Percentiles rank a stretch among this genome's conserved stretches.
These are phyloP conservation scores for Cercospora zeina DNA, from an alignment of 2,329 filamentous ascomycete species.

Conservation along the genomic window DNA sequence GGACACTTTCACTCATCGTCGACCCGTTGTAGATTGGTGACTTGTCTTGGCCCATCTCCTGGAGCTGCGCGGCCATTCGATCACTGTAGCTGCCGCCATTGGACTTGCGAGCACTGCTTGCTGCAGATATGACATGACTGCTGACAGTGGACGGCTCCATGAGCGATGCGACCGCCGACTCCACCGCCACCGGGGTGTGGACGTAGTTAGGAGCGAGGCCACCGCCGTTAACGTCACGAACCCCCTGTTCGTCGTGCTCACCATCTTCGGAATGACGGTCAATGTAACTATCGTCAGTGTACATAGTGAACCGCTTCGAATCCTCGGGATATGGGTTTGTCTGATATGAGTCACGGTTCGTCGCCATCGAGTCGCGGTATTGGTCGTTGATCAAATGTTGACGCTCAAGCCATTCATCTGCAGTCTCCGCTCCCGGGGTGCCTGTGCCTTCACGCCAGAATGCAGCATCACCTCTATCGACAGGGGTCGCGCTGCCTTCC, in stretches of 20 bases:
- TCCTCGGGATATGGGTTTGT: conserved; percentile 57
- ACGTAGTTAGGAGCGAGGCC: conserved; percentile 75
- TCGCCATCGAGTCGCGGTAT: conserved; percentile 50
- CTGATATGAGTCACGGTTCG: conserved; percentile 44
- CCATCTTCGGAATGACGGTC: conserved; percentile 47
- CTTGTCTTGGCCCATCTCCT: conserved; percentile 30
- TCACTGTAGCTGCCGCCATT: conserved; percentile 34
- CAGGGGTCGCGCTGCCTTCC: conserved; percentile 39
- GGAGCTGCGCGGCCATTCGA: conserved; percentile 34
- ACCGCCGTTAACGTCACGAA: conserved; percentile 57
- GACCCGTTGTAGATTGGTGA: conserved; percentile 38
- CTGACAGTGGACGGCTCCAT: conserved; percentile 79
- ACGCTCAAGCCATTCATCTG: conserved; percentile 53
- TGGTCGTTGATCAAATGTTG: conserved; percentile 62
- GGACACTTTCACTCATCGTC: conserved; percentile 36
- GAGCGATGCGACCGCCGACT: conserved; percentile 88
- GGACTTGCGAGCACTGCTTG: conserved; percentile 29
- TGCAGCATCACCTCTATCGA: conserved; percentile 47
- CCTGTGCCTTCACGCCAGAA: conserved; percentile 47
- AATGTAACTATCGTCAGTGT: conserved; percentile 56
- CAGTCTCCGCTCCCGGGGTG: conserved; percentile 41
- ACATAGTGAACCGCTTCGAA: conserved; percentile 51
- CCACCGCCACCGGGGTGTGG: conserved; percentile 69
- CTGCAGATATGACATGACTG: conserved; percentile 35
- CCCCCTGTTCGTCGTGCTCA: conserved; percentile 63